Evolutionary conservation across 164 flowering plant species (phyloP).

Genomic region (Berberis vulgaris): DNA sequence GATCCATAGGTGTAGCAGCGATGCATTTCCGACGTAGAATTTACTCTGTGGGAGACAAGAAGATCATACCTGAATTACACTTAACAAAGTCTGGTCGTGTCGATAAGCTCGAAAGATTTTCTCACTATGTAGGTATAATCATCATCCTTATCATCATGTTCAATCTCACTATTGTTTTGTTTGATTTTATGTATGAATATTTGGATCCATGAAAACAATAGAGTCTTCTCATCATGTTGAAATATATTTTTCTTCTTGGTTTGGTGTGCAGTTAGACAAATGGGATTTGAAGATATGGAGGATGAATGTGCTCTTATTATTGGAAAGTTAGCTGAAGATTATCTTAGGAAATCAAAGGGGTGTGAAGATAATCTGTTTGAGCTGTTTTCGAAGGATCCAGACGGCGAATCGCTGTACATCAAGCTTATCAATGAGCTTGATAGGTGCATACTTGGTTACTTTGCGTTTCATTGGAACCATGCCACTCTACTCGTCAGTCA

Average conservation of each 20-base stretch:
- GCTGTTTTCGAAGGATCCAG: conserved; percentile 32
- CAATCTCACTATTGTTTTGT: neutral
- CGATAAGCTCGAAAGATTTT: conserved; percentile 52
- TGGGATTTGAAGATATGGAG: conserved; percentile 51
- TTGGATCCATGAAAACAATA: no score
- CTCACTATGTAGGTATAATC: conserved; percentile 75
- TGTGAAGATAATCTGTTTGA: conserved; percentile 46
- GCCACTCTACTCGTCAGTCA: conserved; percentile 52
- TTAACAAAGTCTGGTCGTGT: conserved; percentile 45
- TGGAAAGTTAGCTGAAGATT: conserved; percentile 52
- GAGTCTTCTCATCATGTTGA: no score
- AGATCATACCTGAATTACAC: conserved; percentile 34
- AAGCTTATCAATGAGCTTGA: conserved; percentile 75
- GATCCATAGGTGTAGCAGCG: conserved; percentile 25
- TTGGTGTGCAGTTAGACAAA: conserved; percentile 56
- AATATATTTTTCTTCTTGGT: no score
- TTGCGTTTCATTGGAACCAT: conserved; percentile 79
- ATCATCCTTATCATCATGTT: neutral
- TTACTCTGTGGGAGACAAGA: conserved; percentile 9
- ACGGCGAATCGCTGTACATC: conserved; percentile 42
- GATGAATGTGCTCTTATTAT: conserved; percentile 42
- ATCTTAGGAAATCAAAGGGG: conserved; percentile 49
- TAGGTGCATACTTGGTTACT: conserved; percentile 65
- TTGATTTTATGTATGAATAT: no score
- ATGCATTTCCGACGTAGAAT: conserved; percentile 16